These are phyloP conservation scores for Geotrichum fermentans DNA, from an alignment of 1,139 yeast genomes.

Conservation along the genomic window DNA sequence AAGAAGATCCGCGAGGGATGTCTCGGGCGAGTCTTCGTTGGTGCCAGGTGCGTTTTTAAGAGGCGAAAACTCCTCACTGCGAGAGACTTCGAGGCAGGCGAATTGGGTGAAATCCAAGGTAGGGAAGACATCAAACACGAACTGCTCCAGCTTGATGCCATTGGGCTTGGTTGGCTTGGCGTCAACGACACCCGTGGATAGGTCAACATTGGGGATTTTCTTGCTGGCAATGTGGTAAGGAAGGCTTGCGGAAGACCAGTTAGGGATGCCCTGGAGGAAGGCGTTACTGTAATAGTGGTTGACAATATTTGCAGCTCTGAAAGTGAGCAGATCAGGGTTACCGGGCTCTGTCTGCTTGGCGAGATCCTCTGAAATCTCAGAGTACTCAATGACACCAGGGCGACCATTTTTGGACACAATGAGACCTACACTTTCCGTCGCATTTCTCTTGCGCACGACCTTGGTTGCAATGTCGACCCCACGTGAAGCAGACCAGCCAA, in stretches of 20 bases:
- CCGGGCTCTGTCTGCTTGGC: constrained; percentile 54
- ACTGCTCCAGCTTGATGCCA: constrained; percentile 93
- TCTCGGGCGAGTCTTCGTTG: constrained; percentile 74
- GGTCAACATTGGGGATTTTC: constrained; percentile 65
- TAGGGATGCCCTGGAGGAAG: constrained; percentile 55
- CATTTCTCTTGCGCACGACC: constrained; percentile 88
- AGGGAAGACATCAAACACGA: constrained; percentile 94
- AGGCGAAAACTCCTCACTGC: constrained; percentile 85
- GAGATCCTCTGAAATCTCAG: constrained; percentile 75
- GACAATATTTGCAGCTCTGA: constrained; percentile 95
- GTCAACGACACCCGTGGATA: constrained; percentile 44
- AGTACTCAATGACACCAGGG: constrained; percentile 93
- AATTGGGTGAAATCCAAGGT: constrained; percentile 58
- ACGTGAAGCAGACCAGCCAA: constrained; percentile 73
- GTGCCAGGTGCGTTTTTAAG: constrained; percentile 87
- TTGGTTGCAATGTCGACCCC: constrained; percentile 80
- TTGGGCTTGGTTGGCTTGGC: constrained; percentile 66
- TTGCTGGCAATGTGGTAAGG: constrained; percentile 94
- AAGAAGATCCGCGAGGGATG: constrained; percentile 66
- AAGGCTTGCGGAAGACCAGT: constrained; percentile 65
- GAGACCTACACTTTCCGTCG: constrained; percentile 85
- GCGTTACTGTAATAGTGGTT: constrained; percentile 90
- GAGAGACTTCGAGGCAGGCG: constrained; percentile 88
- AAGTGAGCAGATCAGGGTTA: constrained; percentile 46
- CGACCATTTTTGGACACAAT: constrained; percentile 61